Evolutionary conservation across 169 alveolate species (phyloP), one percentile per base, ranked within the genome.

Genomic region (Cryptosporidium meleagridis): DNA sequence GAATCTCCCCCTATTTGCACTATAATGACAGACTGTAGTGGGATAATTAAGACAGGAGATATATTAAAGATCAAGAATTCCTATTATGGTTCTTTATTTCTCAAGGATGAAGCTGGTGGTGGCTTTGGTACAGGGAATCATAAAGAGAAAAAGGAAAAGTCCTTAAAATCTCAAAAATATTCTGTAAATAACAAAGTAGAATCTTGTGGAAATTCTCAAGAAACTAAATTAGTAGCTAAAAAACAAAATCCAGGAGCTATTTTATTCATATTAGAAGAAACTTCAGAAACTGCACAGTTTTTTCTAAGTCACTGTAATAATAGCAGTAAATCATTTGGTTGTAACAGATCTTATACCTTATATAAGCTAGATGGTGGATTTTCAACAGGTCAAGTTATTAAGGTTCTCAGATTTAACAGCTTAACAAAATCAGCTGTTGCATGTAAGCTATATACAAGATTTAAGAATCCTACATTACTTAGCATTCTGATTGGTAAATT

Each of bases 21-120:
- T n/a, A 80, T 80, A 39, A 44, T 80, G 75, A 44, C 89, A 23
- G 89, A 80, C n/a, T 80, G 89, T 48, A 80, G 89, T 44, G 70
- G 67, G 8, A 29, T 65, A n/a, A 80, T 80, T 12, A 80, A 80
- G 29, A n/a, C 75, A 23, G 70, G 67, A 21, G 89, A 80, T 16
- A 61, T 80, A 4, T 21, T 62, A 23, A 80, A 80, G 65, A 35
- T 80, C 35, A 62, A 70, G 41, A 59, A 62, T 39, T 80, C 75
- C 23, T 80, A 80, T 65, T 62, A 44, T 26, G 62, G 18, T 41
- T 18, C 39, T 16, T 5, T 45, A 4, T 45, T 51, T 53, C 23
- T 72, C 8, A 72, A 33, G 44, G 62, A 72, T 1, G 69, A 72
- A 29, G 70, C 31, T 7, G 31, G 72, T 18, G 72, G 71, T 18